Conservation (phyloP, 163 green algal genomes). For the Prototheca wickerhamii region DNA sequence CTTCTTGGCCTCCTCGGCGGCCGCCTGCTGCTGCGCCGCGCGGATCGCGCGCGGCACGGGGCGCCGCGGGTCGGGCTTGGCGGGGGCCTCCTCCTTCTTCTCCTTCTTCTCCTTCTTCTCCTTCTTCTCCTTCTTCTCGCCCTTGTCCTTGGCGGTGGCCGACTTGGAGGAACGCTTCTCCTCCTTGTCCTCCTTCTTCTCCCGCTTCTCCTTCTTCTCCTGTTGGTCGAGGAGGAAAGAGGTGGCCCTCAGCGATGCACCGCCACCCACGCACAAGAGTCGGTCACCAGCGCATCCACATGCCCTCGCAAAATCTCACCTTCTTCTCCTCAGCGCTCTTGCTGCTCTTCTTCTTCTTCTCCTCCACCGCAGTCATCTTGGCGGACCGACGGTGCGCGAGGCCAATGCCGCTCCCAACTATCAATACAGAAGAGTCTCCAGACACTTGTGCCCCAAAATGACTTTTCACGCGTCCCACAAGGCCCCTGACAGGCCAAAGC, state of each 20-base stretch:
- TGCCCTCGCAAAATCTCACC: too few relatives aligned
- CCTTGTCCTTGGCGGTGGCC: constrained; percentile 9
- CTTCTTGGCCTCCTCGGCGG: too few relatives aligned
- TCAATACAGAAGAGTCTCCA: too few relatives aligned
- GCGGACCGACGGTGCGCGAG: neutral
- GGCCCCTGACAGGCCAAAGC: too few relatives aligned
- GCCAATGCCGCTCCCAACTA: neutral
- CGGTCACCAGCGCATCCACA: too few relatives aligned
- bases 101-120: constrained; percentile 26
- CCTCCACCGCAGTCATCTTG: constrained; percentile 12
- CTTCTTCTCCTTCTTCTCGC: constrained; percentile 25
- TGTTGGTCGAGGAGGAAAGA: too few relatives aligned
- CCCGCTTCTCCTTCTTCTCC: constrained; percentile 5
- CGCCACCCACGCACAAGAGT: too few relatives aligned
- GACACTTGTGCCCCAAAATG: too few relatives aligned
- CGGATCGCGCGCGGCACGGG: neutral
- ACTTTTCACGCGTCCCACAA: too few relatives aligned
- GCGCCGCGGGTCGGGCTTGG: constrained; percentile 5
- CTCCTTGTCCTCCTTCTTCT: constrained; percentile 22
- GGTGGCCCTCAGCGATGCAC: too few relatives aligned
- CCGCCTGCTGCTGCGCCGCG: constrained; percentile 11
- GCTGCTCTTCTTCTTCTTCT: constrained; percentile 29
- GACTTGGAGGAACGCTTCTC: neutral
- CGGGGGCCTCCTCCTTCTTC: constrained; percentile 22
- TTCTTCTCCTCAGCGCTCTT: constrained; percentile 7